Conservation (phyloP, 768 basidiomycete species). For the Hygrophoropsis aurantiaca region DNA sequence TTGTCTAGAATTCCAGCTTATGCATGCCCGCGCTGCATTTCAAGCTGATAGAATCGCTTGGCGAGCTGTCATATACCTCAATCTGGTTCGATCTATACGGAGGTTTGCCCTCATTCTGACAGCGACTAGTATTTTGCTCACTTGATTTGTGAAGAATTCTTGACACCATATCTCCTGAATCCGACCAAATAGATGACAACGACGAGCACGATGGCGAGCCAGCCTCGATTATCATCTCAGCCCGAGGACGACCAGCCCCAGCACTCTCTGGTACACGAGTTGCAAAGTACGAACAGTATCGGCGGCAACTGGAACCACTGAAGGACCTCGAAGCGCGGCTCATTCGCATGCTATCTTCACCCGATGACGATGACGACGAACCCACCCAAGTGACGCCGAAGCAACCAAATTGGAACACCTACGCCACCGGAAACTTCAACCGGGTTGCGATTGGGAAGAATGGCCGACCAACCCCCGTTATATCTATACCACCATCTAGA, state of each 20-base stretch:
- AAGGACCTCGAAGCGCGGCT: slow-evolving; percentile 68
- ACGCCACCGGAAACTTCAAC: slow-evolving; percentile 15
- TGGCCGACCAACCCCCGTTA: slow-evolving; percentile 44
- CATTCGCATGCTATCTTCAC: slow-evolving; percentile 63
- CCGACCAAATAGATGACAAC: slow-evolving; percentile 56
- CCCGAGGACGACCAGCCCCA: slow-evolving; percentile 50
- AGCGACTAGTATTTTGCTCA: not conserved
- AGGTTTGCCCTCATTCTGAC: slow-evolving; percentile 54
- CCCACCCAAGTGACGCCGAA: slow-evolving; percentile 52
- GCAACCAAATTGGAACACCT: slow-evolving; percentile 38
- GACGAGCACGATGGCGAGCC: slow-evolving; percentile 56
- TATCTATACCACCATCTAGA: slow-evolving; percentile 28
- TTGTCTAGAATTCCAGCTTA: slow-evolving; percentile 71
- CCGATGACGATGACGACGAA: slow-evolving; percentile 65
- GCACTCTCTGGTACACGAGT: slow-evolving; percentile 51
- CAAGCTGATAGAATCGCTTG: slow-evolving; percentile 80
- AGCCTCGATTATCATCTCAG: slow-evolving; percentile 50
- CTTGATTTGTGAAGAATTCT: slow-evolving; percentile 55
- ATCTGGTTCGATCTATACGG: slow-evolving; percentile 79
- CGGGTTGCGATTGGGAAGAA: slow-evolving; percentile 25
- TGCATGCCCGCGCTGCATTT: slow-evolving; percentile 77
- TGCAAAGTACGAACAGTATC: slow-evolving; percentile 62
- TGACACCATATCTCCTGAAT: slow-evolving; percentile 69
- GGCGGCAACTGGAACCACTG: slow-evolving; percentile 64
- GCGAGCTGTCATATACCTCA: slow-evolving; percentile 87